phyloP scores from a whole-genome alignment of 768 basidiomycete species.

The Pulveroboletus sp. region DNA sequence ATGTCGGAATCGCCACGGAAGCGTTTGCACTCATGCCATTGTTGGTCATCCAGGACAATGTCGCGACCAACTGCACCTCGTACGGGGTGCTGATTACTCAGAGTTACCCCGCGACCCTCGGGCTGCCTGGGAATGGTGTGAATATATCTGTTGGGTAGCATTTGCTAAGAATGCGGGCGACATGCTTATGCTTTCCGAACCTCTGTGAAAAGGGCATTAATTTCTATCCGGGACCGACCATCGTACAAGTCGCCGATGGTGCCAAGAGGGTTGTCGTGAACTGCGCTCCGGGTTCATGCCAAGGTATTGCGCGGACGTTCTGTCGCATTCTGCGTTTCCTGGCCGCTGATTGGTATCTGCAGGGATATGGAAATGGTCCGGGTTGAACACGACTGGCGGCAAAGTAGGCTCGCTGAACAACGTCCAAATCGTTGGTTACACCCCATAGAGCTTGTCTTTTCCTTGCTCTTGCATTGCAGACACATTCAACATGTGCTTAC shows the following conservation, averaged over 20 bases:
- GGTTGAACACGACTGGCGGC: conserved; percentile 45
- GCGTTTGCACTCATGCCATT: neutral
- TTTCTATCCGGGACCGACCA: conserved; percentile 42
- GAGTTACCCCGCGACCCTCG: conserved; percentile 57
- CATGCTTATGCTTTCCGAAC: no score
- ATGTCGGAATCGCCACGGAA: conserved; percentile 3
- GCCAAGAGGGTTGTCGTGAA: conserved; percentile 53
- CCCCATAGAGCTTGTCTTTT: no score
- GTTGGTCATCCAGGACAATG: conserved; percentile 42
- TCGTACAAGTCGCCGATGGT: conserved; percentile 38
- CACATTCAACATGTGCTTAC: no score
- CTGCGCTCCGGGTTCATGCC: conserved; percentile 52
- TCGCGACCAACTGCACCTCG: conserved; percentile 42
- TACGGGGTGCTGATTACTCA: conserved; percentile 63
- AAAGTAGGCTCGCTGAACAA: conserved; percentile 27
- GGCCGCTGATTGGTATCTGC: neutral
- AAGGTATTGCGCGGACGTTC: conserved; percentile 32
- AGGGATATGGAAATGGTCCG: conserved; percentile 54
- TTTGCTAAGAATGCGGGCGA: neutral
- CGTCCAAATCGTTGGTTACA: no score
- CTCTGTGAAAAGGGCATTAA: conserved; percentile 40
- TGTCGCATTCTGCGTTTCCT: neutral
- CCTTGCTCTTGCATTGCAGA: no score
- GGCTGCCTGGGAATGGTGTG: conserved; percentile 57
- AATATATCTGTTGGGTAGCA: conserved; percentile 44